Evolutionary conservation across 1,139 yeast genomes (phyloP).

Genomic region (Lodderomyces metapsilosis): DNA sequence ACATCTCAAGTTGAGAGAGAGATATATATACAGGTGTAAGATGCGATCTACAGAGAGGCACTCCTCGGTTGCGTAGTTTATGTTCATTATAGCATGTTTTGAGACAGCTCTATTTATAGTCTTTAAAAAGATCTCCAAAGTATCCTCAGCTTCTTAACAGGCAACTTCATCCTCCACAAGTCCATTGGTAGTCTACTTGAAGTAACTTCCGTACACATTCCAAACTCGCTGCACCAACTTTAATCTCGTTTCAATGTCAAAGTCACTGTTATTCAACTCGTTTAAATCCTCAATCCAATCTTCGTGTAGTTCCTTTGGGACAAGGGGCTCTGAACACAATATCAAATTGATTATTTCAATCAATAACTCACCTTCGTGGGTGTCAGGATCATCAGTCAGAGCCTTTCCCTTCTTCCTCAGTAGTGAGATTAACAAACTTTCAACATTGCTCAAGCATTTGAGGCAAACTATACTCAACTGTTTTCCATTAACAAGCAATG

Average conservation of each 20-base stretch:
- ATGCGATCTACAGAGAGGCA: too few species aligned
- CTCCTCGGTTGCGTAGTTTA: too few species aligned
- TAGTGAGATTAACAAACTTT: constrained; percentile 43
- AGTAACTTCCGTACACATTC: constrained; percentile 49
- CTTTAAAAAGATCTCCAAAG: too few species aligned
- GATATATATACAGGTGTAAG: too few species aligned
- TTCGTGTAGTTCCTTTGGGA: constrained; percentile 44
- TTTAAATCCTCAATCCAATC: constrained; percentile 60
- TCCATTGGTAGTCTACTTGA: constrained; percentile 19
- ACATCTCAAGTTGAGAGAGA: neutral
- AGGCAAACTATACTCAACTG: constrained; percentile 44
- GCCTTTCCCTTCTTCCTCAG: constrained; percentile 25
- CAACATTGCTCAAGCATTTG: constrained; percentile 56
- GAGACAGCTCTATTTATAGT: too few species aligned
- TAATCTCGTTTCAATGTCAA: constrained; percentile 31
- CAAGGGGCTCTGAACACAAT: constrained; percentile 42
- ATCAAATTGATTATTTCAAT: constrained; percentile 59
- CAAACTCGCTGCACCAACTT: constrained; percentile 52
- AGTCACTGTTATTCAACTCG: constrained; percentile 42
- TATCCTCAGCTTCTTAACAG: too few species aligned
- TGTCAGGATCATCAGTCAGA: constrained; percentile 2
- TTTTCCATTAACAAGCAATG: constrained; percentile 40
- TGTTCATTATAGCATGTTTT: too few species aligned
- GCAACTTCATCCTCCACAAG: too few species aligned
- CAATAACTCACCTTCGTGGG: constrained; percentile 49